phyloP scores from a whole-genome alignment of 129 eudicot species.

The Lactuca sativa region DNA sequence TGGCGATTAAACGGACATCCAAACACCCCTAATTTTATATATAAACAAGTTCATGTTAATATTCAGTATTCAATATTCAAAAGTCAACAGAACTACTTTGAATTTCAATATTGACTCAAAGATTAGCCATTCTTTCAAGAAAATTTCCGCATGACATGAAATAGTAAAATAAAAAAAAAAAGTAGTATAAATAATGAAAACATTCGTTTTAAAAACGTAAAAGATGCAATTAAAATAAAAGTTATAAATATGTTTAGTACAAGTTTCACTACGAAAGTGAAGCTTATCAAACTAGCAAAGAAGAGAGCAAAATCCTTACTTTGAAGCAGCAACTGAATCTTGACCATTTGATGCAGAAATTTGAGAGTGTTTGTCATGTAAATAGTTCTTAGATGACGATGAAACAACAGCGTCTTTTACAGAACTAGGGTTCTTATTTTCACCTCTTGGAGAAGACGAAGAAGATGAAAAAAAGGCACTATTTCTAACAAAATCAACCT shows the following conservation, averaged over 20 bases:
- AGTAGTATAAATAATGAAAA: background rate
- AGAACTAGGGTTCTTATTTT: slow-evolving; percentile 31
- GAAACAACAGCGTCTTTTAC: slow-evolving; percentile 32
- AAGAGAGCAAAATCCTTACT: slow-evolving; percentile 39
- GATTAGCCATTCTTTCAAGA: background rate
- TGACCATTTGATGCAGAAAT: slow-evolving; percentile 41
- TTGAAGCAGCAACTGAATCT: slow-evolving; percentile 47
- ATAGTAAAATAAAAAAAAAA: slow-evolving; percentile 9
- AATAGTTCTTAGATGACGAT: slow-evolving; percentile 18
- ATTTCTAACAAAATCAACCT: slow-evolving; percentile 41
- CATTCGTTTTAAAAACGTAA: background rate
- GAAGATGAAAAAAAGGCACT: slow-evolving; percentile 31
- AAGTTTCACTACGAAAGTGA: slow-evolving; percentile 2
- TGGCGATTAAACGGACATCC: background rate
- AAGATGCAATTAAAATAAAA: background rate
- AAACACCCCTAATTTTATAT: background rate
- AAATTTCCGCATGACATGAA: slow-evolving; percentile 7
- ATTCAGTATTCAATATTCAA: background rate
- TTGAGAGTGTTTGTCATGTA: slow-evolving; percentile 39
- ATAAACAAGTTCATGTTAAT: background rate
- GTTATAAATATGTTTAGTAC: background rate
- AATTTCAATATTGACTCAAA: slow-evolving; percentile 1
- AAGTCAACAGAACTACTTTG: slow-evolving; percentile 16
- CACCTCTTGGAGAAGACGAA: slow-evolving; percentile 39
- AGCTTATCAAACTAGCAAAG: background rate